A percentile compares a stretch with the other conserved stretches of the same genome.
Evolutionary conservation across 768 basidiomycete species (phyloP).

Genomic region (Pilatotrama ljubarskyi): DNA sequence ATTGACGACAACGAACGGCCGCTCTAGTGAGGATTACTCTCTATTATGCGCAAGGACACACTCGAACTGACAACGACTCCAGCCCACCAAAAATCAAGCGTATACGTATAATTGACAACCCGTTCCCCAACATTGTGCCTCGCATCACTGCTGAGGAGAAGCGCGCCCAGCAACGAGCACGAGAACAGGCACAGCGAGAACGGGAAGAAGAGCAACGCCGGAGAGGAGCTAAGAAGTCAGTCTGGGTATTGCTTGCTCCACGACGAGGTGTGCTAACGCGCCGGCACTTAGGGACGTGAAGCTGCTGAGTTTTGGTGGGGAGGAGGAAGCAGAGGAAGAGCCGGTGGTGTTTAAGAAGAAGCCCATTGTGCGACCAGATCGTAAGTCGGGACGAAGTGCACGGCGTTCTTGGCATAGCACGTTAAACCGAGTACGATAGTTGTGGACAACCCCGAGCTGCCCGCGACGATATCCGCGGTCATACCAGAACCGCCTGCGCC

Average conservation of each 20-base stretch:
- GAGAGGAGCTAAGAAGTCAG: slow-evolving; percentile 87
- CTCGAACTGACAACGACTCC: neutral
- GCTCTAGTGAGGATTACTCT: slow-evolving; percentile 59
- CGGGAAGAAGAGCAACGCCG: slow-evolving; percentile 72
- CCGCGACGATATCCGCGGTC: slow-evolving; percentile 18
- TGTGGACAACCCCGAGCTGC: slow-evolving; percentile 35
- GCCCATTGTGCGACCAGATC: slow-evolving; percentile 78
- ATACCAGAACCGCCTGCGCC: slow-evolving; percentile 1
- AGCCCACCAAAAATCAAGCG: slow-evolving; percentile 92
- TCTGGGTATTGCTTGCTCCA: neutral
- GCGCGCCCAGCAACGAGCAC: slow-evolving; percentile 78
- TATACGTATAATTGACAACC: slow-evolving; percentile 86
- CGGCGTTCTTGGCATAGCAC: neutral
- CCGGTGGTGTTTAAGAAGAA: slow-evolving; percentile 68
- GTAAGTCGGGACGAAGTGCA: slow-evolving; percentile 46
- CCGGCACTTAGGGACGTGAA: slow-evolving; percentile 69
- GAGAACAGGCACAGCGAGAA: slow-evolving; percentile 72
- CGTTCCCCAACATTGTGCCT: slow-evolving; percentile 93
- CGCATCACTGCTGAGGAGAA: slow-evolving; percentile 95
- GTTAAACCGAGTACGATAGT: slow-evolving; percentile 25
- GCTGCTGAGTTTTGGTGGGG: slow-evolving; percentile 83
- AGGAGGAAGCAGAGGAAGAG: slow-evolving; percentile 64
- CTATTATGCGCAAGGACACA: neutral
- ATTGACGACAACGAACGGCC: slow-evolving; percentile 74
- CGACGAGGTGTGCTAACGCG: too few species aligned